Evolutionary conservation across 257 asterid genomes (phyloP), one percentile per base, ranked within the genome.

Genomic region (Nyctanthes arbortristis): DNA sequence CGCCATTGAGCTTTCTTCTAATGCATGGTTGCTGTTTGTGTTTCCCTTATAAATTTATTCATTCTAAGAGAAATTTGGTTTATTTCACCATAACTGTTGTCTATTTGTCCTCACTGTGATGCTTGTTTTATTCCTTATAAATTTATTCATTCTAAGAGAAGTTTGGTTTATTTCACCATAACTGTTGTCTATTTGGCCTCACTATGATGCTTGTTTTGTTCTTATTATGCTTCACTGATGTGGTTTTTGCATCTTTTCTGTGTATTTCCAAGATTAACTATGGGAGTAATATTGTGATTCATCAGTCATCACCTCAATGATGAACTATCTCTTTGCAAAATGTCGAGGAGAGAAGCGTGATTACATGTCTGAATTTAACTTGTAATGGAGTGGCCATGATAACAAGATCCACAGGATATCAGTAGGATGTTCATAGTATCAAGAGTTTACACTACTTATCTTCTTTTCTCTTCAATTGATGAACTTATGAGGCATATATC

Each of bases 241-340:
- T 47, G 57, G 13, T 47, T 20, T 47, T 20, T 20, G 52, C 16
- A 5, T 36, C 30, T 7, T 29, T 40, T 37, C 43, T 52, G 35
- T 36, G 18, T 29, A 40, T n/a, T 28, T 67, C 13, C 3, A 67
- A 30, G 30, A 52, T 67, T 28, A 4, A 69, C 43, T 11, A 49
- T 43, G 45, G 47, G 55, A 67, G 31, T 7, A 36, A 16, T 20
- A n/a, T n/a, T n/a, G n/a, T n/a, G n/a, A n/a, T n/a, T n/a, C n/a
- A n/a, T n/a, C n/a, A n/a, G n/a, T 55, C 61, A 25, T 31, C 16
- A 5, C 29, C 59, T 24, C 70, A 71, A 66, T 73, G 14, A 59
- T 52, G 27, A 67, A 33, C 25, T 66, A 45, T 66, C 59, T 35
- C 33, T 16, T 20, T 36, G 13, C 34, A 63, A 63, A 29, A 29